Evolutionary conservation across 192 early-diverging fungal genomes (phyloP), one percentile per base, ranked within the genome.

Genomic region (Umbelopsis vinacea): DNA sequence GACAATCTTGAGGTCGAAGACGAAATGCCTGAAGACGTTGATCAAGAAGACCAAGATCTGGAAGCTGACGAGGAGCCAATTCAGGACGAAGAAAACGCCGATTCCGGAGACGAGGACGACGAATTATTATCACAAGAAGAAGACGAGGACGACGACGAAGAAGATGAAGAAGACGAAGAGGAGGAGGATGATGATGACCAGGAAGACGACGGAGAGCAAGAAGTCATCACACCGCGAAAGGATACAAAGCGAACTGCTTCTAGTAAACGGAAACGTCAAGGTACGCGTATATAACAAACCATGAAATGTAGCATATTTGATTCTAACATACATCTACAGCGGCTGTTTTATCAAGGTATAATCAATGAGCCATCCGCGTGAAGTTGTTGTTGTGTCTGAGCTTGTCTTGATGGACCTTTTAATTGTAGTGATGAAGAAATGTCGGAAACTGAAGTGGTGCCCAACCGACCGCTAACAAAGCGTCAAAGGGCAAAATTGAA

Each of bases 401-500:
- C 40, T 11, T 43, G 40, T 43, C 40, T 43, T 43, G 11, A 43
- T 43, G 40, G 11, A 0, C 8, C 8, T 43, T 43, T 7, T 7
- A 6, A 43, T 43, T 35, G 14, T 37, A 63, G 57, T n/a, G 69
- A 70, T 26, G 67, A 68, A 53, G 69, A 70, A n/a, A 38, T 52
- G 48, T 70, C 69, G 22, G 69, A 70, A 10, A 70, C 67, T 19
- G 77, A 79, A 67, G 66, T 79, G 17, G 67, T 79, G 6, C 47
- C 63, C 21, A 79, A 71, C n/a, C 76, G 79, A 54, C 77, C 83
- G 47, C 69, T 93, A 53, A 93, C 92, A 8, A 89, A 89, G 43
- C 86, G 92, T 29, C 92, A 93, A 75, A 75, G 91, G 14, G 89
- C 91, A 9, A 90, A 86, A 67, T 71, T 91, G 38, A 87, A 87